Percentiles rank a stretch among this genome's conserved stretches.
phyloP scores from a whole-genome alignment of 768 basidiomycete genomes.

The Gelatoporia subvermispora region DNA sequence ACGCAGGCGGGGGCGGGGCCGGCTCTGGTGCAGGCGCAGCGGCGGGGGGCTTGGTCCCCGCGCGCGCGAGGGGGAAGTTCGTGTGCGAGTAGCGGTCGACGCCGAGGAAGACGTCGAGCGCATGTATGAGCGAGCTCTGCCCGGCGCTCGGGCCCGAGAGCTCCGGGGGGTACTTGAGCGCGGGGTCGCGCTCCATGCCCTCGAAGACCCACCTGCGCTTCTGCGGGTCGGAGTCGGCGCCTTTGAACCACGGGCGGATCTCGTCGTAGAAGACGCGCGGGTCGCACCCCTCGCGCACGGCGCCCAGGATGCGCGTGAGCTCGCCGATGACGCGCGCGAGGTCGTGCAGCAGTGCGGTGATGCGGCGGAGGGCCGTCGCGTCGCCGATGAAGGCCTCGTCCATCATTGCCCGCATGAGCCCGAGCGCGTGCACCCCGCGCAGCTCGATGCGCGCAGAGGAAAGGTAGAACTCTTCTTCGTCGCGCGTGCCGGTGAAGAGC shows the following conservation, averaged over 20 bases:
- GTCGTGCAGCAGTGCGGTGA: constrained; percentile 56
- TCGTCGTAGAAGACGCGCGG: constrained; percentile 59
- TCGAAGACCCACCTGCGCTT: constrained; percentile 38
- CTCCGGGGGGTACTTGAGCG: constrained; percentile 29
- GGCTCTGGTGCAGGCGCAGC: constrained; percentile 20
- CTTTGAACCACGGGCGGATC: constrained; percentile 61
- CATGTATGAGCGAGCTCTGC: constrained; percentile 56
- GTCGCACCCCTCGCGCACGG: constrained; percentile 65
- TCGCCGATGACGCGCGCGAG: constrained; percentile 63
- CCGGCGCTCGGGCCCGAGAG: constrained; percentile 57
- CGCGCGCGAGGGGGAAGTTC: constrained; percentile 4
- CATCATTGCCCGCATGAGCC: constrained; percentile 78
- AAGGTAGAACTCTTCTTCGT: constrained; percentile 87
- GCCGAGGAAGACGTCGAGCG: constrained; percentile 49
- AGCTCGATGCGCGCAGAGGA: constrained; percentile 84
- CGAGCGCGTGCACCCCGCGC: constrained; percentile 77
- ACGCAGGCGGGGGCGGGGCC: constrained; percentile 20
- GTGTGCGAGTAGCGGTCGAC: constrained; percentile 38
- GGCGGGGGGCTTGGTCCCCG: not conserved
- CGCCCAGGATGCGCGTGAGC: constrained; percentile 53
- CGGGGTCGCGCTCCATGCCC: constrained; percentile 33
- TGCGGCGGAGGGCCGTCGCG: constrained; percentile 39
- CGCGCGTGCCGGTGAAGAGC: constrained; percentile 70
- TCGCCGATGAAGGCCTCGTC: constrained; percentile 83
- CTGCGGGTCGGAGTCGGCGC: constrained; percentile 36